Base-by-base conservation (phyloP, 2,329 filamentous ascomycete genomes). In the Sarocladium strictum region DNA sequence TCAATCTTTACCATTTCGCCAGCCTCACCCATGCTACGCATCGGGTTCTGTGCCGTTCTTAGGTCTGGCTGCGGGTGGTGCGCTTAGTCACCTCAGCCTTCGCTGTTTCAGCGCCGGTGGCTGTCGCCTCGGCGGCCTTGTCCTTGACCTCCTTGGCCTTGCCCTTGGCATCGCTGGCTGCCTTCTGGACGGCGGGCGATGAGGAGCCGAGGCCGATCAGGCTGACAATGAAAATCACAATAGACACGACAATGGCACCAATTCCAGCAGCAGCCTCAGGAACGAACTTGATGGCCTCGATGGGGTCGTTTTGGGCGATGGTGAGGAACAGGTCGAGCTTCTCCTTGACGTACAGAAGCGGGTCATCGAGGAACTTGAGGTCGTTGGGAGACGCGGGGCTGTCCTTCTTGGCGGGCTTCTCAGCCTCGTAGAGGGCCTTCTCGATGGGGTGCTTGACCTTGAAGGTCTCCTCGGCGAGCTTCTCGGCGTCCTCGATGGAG, bases 311-410 rank as follows among this genome's bases (percentile, higher is more conserved):
- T 78, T 90, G 83, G 69, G 76, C 89, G 65, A 97, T 86, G 63
- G 85, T 86, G 64, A 94, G 70, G 83, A 99, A 99, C 59, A 95
- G 84, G 63, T 95, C 87, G 58, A 95, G 71, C 85, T 97, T 97
- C 86, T 96, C 89, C 75, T 86, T 89, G 74, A 96, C 72, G 74
- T 89, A 99, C 63, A 76, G 76, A 63, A 96, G 83, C 49, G 94
- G 94, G 79, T 96, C 90, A 60, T 97, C 93, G 65, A 84, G 75
- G 86, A 99, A 97, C 72, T 83, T 86, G 61, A 96, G 84, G 72
- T 93, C 89, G 57, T 75, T 79, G 60, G 89, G 86, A 53, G 84
- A 87, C 73, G 85, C 84, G 66, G 84, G 76, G 68, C 83, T 83
- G 60, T 83, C 76, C 38, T 69, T 64, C 55, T 75, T 68, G 83